Conservation (phyloP, 345 rosid genomes). For the Euclidium syriacum region DNA sequence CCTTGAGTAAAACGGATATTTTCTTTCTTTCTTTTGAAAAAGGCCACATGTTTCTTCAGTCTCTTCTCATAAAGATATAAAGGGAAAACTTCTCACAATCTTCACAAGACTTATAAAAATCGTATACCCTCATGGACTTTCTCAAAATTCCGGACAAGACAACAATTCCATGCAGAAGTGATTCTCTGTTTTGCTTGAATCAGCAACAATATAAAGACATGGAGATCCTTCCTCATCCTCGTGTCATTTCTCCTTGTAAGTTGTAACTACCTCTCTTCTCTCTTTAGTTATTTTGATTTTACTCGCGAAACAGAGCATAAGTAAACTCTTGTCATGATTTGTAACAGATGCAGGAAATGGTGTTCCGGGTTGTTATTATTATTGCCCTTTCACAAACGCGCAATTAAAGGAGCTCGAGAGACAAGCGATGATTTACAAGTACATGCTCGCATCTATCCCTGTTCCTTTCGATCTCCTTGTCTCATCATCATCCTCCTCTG, state of each 20-base stretch:
- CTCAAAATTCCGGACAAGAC: conserved; percentile 41
- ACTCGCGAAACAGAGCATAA: neutral
- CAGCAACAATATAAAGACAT: conserved; percentile 27
- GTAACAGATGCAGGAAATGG: conserved; percentile 28
- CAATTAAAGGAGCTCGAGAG: conserved; percentile 82
- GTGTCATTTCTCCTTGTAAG: conserved; percentile 26
- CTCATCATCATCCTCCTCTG: conserved; percentile 26
- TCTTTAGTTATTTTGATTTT: neutral
- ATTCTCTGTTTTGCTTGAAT: conserved; percentile 24
- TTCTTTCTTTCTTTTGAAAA: conserved; percentile 13
- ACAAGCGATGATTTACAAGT: conserved; percentile 80
- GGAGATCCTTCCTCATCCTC: conserved; percentile 34
- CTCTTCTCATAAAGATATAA: conserved; percentile 1
- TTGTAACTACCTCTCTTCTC: conserved; percentile 14
- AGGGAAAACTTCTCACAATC: neutral
- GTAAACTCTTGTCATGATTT: neutral
- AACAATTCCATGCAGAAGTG: conserved; percentile 29
- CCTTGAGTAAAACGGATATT: conserved; percentile 9
- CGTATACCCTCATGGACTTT: conserved; percentile 29
- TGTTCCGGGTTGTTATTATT: conserved; percentile 20
- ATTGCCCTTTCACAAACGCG: conserved; percentile 61
- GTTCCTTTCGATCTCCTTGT: conserved; percentile 72
- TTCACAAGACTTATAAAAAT: conserved; percentile 7
- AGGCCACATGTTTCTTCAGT: conserved; percentile 14
- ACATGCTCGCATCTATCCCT: conserved; percentile 79